Base-by-base conservation (phyloP, 2,329 filamentous ascomycete species). In the Sarocladium brachiariae region DNA sequence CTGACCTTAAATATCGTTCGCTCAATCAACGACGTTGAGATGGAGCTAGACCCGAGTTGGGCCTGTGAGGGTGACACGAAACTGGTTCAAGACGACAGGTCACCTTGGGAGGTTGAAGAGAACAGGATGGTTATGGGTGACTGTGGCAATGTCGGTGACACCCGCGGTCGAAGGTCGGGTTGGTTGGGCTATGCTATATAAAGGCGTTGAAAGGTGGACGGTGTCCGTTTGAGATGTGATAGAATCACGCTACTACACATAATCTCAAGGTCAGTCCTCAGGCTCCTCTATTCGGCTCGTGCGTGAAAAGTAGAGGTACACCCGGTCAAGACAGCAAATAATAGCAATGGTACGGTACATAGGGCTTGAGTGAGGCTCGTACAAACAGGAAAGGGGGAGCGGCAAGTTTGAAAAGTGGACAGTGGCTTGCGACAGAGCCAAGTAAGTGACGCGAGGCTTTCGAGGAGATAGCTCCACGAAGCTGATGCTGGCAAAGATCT, bases 181-280 rank as follows among this genome's bases (percentile, higher is more conserved):
- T 16, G 43, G 25, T 47, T 19, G 43, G 16, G 43, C 19, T 47
- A 47, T 47, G 43, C 19, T 47, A 47, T 47, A 47, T 47, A 47
- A 47, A 31, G 11, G 43, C 27, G 43, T 19, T 25, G 43, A n/a
- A 14, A 47, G 24, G 43, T 47, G 43, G 43, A 18, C 7, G 27
- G 16, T 19, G 27, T 19, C 35, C n/a, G 14, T 9, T 31, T 27
- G 43, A 47, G 24, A 27, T 31, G 43, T 47, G 27, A 47, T 47
- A 31, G 43, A 33, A 33, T 31, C 27, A 25, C 25, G 25, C 27
- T 47, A 23, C 43, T 33, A 10, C 19, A 16, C 3, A 16, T 25
- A 25, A 25, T 10, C 5, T 19, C 43, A 9, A 47, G 43, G n/a
- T 43, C 27, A 43, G 39, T 43, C 23, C 21, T 43, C 21, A 43